Evolutionary conservation across 169 alveolate species (phyloP).

Genomic region (Plasmodium cynomolgi): DNA sequence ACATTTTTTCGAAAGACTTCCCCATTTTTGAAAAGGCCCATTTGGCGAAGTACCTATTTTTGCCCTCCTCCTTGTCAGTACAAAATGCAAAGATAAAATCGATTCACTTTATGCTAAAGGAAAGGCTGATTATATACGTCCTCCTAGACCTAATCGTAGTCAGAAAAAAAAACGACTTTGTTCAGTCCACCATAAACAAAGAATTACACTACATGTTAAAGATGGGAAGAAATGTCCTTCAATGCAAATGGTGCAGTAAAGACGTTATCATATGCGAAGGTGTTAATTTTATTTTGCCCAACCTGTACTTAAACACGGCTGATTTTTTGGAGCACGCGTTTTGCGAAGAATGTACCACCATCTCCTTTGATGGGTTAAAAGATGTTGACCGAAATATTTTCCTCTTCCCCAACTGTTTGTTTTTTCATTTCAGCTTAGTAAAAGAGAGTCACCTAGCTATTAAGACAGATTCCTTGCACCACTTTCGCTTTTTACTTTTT

Average conservation of each 20-base stretch:
- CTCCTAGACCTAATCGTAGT: constrained; percentile 25
- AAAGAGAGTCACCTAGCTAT: constrained; percentile 18
- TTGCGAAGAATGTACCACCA: constrained; percentile 60
- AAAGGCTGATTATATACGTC: constrained; percentile 13
- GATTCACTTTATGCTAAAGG: constrained; percentile 22
- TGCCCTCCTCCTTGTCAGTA: constrained; percentile 37
- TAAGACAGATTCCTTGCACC: neutral
- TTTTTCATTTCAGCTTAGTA: constrained; percentile 27
- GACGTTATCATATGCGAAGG: constrained; percentile 17
- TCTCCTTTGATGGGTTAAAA: constrained; percentile 35
- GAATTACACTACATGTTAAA: constrained; percentile 61
- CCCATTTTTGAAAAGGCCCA: neutral
- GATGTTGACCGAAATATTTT: constrained; percentile 22
- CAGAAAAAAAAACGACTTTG: constrained; percentile 3
- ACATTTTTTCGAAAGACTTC: constrained; percentile 1
- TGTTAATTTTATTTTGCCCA: constrained; percentile 54
- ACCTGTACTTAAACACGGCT: constrained; percentile 14
- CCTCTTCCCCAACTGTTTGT: constrained; percentile 39
- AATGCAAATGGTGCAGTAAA: constrained; percentile 27
- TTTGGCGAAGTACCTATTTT: constrained; percentile 20
- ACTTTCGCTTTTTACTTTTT: constrained; percentile 30
- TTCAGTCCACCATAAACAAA: constrained; percentile 19
- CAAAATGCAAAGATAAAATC: constrained; percentile 45
- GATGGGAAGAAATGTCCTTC: constrained; percentile 4
- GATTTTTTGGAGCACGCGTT: constrained; percentile 61